Evolutionary conservation across 2,329 filamentous ascomycete genomes (phyloP), one percentile per base, ranked within the genome.

Genomic region (Trichoderma polysporum): DNA sequence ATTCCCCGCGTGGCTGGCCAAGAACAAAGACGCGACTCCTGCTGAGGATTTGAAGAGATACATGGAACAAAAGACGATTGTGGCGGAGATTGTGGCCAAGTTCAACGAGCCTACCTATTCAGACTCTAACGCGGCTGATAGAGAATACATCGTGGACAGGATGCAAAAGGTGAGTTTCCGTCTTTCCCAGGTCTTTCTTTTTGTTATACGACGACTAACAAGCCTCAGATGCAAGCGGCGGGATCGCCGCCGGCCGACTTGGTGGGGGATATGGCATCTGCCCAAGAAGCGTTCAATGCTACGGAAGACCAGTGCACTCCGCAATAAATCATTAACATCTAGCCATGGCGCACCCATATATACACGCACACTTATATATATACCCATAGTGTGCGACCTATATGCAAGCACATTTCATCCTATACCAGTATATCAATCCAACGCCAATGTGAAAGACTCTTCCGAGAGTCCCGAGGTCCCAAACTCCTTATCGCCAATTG

Each of bases 91-190:
- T 77, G 93, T 97, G 65, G 84, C 81, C 71, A 92, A 93, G 76
- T 99, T 99, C 75, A 93, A 99, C 78, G 87, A 91, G 77, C 84
- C 86, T 64, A 87, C 85, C 0, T 99, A 97, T 77, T 87, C 87
- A 54, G 95, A 99, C 80, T 87, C 90, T 13, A 94, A 96, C 76
- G 80, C 90, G 15, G 84, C 86, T 53, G 92, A 97, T 79, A 85
- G 94, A 69, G 92, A 97, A 76, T 97, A 93, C 78, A 95, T 99
- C 73, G 94, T 97, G 71, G 94, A 97, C 75, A 90, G 90, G 76
- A 99, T 99, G 95, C 94, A 98, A 79, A 94, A 94, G 89, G 94
- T 97, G 79, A 67, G 29, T 2, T n/a, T 33, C 5, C 6, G 33
- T 15, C 17, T 22, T 50, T 22, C 13, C n/a, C 19, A 2, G 1